Percentiles rank a stretch among this genome's conserved stretches.
phyloP scores from a whole-genome alignment of 1,139 yeast species.

The Diutina mesorugosa region DNA sequence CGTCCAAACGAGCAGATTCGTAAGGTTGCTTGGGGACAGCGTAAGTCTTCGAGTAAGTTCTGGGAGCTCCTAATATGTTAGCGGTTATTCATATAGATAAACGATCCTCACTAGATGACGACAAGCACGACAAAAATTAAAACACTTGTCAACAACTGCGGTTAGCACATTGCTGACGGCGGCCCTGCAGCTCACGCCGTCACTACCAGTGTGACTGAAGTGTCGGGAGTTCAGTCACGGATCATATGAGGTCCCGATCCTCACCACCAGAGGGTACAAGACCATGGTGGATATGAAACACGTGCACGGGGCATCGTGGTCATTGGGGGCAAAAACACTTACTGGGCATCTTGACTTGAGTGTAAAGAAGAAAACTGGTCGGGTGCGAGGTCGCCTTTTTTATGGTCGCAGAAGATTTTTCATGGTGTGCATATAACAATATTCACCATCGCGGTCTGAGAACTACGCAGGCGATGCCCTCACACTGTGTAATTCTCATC shows the following conservation, averaged over 20 bases:
- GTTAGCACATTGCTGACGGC: background rate
- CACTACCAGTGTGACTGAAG: constrained; percentile 43
- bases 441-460: background rate
- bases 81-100: constrained; percentile 7
- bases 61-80: constrained; percentile 72
- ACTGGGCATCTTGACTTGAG: constrained; percentile 2
- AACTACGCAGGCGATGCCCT: constrained; percentile 11
- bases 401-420: background rate
- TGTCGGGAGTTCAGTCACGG: constrained; percentile 66
- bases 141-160: background rate
- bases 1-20: constrained; percentile 98
- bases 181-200: constrained; percentile 2
- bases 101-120: constrained; percentile 3
- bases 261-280: background rate
- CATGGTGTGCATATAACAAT: background rate
- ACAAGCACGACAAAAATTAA: background rate
- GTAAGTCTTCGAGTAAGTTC: constrained; percentile 98
- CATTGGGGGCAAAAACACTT: background rate
- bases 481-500: constrained; percentile 86
- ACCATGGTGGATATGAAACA: background rate
- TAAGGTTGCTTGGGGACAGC: constrained; percentile 98
- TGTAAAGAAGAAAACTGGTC: background rate
- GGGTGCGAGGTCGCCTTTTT: background rate
- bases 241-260: constrained; percentile 1
- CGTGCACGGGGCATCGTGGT: background rate